These are phyloP conservation scores for Ailanthus altissimus DNA, from an alignment of 345 rosid genomes.

Conservation along the genomic window DNA sequence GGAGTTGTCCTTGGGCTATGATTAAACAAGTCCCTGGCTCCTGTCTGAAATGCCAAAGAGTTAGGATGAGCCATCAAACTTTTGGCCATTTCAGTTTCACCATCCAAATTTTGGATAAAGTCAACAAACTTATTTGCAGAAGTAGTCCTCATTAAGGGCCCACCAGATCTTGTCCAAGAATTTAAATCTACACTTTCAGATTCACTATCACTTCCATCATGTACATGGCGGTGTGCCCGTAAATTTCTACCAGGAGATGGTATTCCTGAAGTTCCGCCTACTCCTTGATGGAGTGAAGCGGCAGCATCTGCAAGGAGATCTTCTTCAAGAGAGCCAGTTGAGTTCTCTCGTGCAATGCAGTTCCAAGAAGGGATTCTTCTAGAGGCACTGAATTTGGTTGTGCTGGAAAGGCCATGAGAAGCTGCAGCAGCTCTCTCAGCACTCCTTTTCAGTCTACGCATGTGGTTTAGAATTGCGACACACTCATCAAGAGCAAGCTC, in stretches of 20 bases:
- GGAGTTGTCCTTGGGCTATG: constrained; percentile 46
- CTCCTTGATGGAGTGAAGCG: constrained; percentile 47
- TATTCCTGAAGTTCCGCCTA: constrained; percentile 41
- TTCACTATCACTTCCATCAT: constrained; percentile 88
- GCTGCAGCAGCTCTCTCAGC: constrained; percentile 90
- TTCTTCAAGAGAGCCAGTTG: constrained; percentile 91
- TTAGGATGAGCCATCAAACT: constrained; percentile 52
- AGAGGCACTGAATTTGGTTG: constrained; percentile 73
- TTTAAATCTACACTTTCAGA: constrained; percentile 65
- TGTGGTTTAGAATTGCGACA: constrained; percentile 91
- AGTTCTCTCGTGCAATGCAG: constrained; percentile 90
- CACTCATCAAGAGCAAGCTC: constrained; percentile 98
- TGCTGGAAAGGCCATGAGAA: constrained; percentile 58
- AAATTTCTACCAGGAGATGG: constrained; percentile 46
- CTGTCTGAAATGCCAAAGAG: constrained; percentile 36
- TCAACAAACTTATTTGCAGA: constrained; percentile 83
- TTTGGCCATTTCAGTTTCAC: constrained; percentile 52
- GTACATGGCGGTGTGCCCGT: constrained; percentile 35
- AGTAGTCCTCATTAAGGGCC: constrained; percentile 93
- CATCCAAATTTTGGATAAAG: constrained; percentile 70
- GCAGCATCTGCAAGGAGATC: constrained; percentile 47
- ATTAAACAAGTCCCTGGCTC: constrained; percentile 46
- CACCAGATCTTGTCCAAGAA: constrained; percentile 97
- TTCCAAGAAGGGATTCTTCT: constrained; percentile 98
- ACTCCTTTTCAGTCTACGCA: constrained; percentile 90